These are phyloP conservation scores for Linum trigynum DNA, from an alignment of 345 rosid genomes.

Conservation along the genomic window DNA sequence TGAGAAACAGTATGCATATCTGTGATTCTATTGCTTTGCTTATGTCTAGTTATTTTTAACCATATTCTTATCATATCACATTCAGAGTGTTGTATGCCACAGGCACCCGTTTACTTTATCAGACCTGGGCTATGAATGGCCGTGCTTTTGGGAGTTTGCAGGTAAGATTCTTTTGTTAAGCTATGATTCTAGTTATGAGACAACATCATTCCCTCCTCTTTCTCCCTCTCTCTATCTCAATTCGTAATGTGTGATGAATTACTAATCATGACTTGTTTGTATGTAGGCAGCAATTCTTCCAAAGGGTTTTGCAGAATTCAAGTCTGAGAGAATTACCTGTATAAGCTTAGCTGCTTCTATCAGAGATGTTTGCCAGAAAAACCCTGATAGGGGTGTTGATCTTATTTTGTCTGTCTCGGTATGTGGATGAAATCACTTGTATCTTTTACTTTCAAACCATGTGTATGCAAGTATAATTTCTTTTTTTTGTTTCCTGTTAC, in stretches of 20 bases:
- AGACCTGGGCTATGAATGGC: conserved; percentile 82
- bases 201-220: background rate
- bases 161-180: conserved; percentile 29
- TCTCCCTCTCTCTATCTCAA: conserved; percentile 1
- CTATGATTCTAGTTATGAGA: background rate
- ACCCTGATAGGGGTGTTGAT: conserved; percentile 97
- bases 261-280: conserved; percentile 13
- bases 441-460: background rate
- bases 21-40: background rate
- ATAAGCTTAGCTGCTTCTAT: conserved; percentile 75
- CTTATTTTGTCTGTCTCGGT: conserved; percentile 93
- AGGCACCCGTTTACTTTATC: conserved; percentile 88
- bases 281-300: conserved; percentile 63
- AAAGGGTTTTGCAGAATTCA: conserved; percentile 41
- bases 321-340: conserved; percentile 51
- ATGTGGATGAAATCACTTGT: conserved; percentile 23
- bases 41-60: conserved; percentile 3
- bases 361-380: conserved; percentile 65
- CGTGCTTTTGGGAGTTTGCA: conserved; percentile 80
- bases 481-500: conserved; percentile 12
- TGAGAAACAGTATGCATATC: background rate
- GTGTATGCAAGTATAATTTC: conserved; percentile 10
- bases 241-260: conserved; percentile 3
- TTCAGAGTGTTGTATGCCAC: conserved; percentile 71
- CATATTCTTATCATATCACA: conserved; percentile 18